phyloP scores from a whole-genome alignment of 2,329 filamentous ascomycete species.

The Hypoxylon sp. region DNA sequence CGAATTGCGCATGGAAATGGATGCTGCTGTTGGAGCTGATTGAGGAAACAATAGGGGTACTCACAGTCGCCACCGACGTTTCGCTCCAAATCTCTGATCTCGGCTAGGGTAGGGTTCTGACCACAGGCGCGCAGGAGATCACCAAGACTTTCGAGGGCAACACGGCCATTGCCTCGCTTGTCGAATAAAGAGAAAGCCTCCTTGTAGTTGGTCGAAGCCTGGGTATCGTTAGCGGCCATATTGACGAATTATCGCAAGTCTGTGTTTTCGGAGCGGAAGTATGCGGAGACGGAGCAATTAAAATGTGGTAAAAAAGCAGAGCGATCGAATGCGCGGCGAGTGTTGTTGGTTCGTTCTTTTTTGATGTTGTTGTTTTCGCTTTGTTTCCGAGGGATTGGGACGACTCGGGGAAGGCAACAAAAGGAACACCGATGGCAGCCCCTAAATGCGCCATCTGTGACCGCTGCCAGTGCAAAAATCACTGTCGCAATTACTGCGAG shows the following conservation, averaged over 20 bases:
- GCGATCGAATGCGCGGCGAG: conserved; percentile 12
- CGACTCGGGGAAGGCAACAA: conserved; percentile 24
- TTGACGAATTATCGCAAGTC: conserved; percentile 37
- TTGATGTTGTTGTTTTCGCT: conserved; percentile 26
- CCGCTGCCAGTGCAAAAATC: conserved; percentile 23
- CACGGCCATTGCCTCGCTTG: conserved; percentile 97
- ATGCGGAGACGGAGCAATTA: conserved; percentile 18
- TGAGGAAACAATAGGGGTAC: conserved; percentile 58
- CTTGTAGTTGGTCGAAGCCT: conserved; percentile 98
- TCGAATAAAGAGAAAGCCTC: conserved; percentile 99
- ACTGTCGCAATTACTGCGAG: conserved; percentile 34
- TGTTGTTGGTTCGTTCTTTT: conserved; percentile 11
- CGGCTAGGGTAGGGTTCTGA: conserved; percentile 94
- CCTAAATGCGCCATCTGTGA: conserved; percentile 25
- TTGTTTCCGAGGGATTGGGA: conserved; percentile 29
- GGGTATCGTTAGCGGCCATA: conserved; percentile 57
- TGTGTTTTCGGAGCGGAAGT: conserved; percentile 31
- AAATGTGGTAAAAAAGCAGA: conserved; percentile 1
- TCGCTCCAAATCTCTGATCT: conserved; percentile 94
- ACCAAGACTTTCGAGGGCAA: conserved; percentile 86
- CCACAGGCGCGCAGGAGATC: conserved; percentile 96
- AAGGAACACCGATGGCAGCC: conserved; percentile 29
- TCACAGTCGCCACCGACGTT: conserved; percentile 90
- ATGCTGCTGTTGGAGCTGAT: not conserved
- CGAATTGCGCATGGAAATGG: not conserved